Percentiles rank a stretch among this genome's conserved stretches.
These are phyloP conservation scores for Fusarium armeniacum DNA, from an alignment of 2,329 filamentous ascomycete genomes.

Conservation along the genomic window DNA sequence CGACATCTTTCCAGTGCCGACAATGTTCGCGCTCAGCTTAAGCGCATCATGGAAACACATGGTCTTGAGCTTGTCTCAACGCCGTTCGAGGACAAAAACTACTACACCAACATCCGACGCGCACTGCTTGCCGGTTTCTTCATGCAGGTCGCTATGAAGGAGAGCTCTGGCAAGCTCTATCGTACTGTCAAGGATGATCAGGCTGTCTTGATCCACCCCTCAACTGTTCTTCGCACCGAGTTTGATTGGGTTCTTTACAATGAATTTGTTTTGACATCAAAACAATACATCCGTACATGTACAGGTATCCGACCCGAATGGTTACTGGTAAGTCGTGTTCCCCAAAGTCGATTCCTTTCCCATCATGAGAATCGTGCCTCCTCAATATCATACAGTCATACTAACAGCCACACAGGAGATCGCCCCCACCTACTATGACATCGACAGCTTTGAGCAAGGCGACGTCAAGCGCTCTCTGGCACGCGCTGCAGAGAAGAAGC, in stretches of 20 bases:
- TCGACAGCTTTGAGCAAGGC: constrained; percentile 84
- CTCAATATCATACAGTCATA: constrained; percentile 5
- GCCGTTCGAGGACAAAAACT: constrained; percentile 93
- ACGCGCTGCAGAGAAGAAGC: constrained; percentile 71
- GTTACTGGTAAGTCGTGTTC: constrained; percentile 76
- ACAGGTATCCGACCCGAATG: constrained; percentile 94
- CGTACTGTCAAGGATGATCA: constrained; percentile 97
- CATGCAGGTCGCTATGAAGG: constrained; percentile 98
- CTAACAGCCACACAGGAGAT: constrained; percentile 76
- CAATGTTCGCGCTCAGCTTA: constrained; percentile 91
- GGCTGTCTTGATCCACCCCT: constrained; percentile 91
- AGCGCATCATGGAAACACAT: constrained; percentile 96
- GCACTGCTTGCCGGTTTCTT: constrained; percentile 96
- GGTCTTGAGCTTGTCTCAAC: constrained; percentile 89
- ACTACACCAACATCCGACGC: constrained; percentile 96
- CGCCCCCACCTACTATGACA: constrained; percentile 91
- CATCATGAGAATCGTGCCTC: constrained; percentile 4
- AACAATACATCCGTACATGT: constrained; percentile 97
- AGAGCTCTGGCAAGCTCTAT: constrained; percentile 89
- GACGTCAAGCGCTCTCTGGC: constrained; percentile 81
- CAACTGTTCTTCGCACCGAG: constrained; percentile 88
- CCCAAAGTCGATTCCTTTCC: neutral
- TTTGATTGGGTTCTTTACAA: constrained; percentile 99
- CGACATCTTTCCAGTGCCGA: constrained; percentile 92
- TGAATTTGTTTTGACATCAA: constrained; percentile 96